phyloP scores from a whole-genome alignment of 768 basidiomycete species.

The Hypholoma fasciculare region DNA sequence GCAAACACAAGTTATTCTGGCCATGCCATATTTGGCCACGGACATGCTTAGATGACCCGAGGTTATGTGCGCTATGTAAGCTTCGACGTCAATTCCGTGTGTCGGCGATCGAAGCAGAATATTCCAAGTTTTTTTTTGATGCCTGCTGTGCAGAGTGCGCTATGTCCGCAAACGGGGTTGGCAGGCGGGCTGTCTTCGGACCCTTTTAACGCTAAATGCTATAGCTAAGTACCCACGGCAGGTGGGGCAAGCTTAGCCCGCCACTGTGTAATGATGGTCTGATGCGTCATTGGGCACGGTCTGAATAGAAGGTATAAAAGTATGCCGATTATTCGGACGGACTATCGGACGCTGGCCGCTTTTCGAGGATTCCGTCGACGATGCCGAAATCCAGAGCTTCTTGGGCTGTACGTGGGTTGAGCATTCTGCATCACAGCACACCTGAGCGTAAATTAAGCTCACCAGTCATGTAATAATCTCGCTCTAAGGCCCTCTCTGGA shows the following conservation, averaged over 20 bases:
- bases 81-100: slow-evolving; percentile 4
- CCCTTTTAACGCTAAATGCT: neutral
- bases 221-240: neutral
- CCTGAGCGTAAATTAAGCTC: slow-evolving; percentile 19
- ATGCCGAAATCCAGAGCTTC: slow-evolving; percentile 92
- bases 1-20: slow-evolving; percentile 6
- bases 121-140: neutral
- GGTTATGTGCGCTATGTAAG: neutral
- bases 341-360: slow-evolving; percentile 57
- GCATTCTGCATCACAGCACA: slow-evolving; percentile 17
- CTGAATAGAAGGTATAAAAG: neutral
- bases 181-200: neutral
- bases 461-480: slow-evolving; percentile 97
- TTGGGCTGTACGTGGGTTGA: slow-evolving; percentile 51
- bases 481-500: slow-evolving; percentile 83
- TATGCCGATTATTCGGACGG: slow-evolving; percentile 8
- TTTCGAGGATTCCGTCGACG: slow-evolving; percentile 89
- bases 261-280: neutral
- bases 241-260: neutral
- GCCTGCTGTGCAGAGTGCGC: neutral
- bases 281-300: neutral
- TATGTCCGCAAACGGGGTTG: slow-evolving; percentile 7
- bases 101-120: slow-evolving; percentile 8
- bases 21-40: neutral
- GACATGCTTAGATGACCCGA: slow-evolving; percentile 7